Base-by-base conservation (phyloP, 2,329 filamentous ascomycete genomes). In the Nothophaeocryptopus gaeumannii region DNA sequence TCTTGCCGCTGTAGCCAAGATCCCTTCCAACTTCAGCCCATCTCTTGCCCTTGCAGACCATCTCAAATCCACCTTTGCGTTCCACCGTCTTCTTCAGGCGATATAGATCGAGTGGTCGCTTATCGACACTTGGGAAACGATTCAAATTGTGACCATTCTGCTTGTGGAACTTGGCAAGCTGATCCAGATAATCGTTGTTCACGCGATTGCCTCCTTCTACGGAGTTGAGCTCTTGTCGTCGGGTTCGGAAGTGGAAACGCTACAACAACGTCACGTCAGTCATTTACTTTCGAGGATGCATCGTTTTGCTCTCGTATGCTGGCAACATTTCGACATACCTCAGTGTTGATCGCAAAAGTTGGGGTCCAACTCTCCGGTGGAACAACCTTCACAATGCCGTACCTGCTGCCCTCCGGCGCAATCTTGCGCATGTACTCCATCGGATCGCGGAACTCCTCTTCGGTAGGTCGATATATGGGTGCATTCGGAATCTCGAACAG, bases 1-100 rank as follows among this genome's bases (percentile, higher is more conserved):
- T 99, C 75, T 99, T 99, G 67, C 93, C 93, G 66, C 92, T 97
- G 72, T 99, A 99, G 47, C 93, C 93, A 40, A 99, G 75, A 67
- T 97, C 93, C 64, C 93, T 84, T 31, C 93, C 93, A 61, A 99
- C 97, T 70, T 99, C 93, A 12, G 93, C 93, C 93, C 93, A 99
- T 74, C 97, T 97, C 74, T 99, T 99, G 48, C 86, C 80, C 71
- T 96, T 96, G 78, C 93, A 99, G 38, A 99, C 93, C 65, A 88
- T 88, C 47, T 96, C 91, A 62, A 99, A 99, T 2, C 93, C 93
- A 39, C 93, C 93, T 55, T 93, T 84, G 29, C 89, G 86, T 67
- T 97, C 93, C 32, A 99, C 93, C 1, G 92, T 92, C 67, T 97
- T 97, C 70, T 97, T 97, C 52, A 99, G 76, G 62, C 92, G 89